Percentiles rank a stretch among this genome's conserved stretches.
Conservation (phyloP, 176 grass and related monocot species). For the Oryza meyeriana region DNA sequence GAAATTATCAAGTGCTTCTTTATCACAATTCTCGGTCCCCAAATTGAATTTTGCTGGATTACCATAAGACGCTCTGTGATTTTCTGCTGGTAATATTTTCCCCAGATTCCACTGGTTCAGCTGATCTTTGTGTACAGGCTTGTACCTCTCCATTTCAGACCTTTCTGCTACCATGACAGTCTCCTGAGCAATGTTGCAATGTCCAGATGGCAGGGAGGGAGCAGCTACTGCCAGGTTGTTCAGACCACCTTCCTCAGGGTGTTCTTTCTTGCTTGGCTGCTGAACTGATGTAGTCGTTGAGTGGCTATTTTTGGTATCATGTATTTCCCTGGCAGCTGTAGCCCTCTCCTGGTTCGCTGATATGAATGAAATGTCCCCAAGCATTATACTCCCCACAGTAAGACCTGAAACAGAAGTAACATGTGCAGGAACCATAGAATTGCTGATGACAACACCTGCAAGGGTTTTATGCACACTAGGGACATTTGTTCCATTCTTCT, state of each 20-base stretch:
- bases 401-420: conserved; percentile 32
- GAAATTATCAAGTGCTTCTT: conserved; percentile 22
- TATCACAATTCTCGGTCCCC: conserved; percentile 1
- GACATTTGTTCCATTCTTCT: conserved; percentile 31
- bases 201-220: conserved; percentile 27
- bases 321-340: conserved; percentile 33
- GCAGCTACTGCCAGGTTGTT: conserved; percentile 13
- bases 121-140: conserved; percentile 46
- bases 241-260: conserved; percentile 28
- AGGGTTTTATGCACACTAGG: conserved; percentile 17
- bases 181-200: conserved; percentile 18
- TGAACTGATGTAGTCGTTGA: conserved; percentile 46
- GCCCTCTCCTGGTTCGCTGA: conserved; percentile 14
- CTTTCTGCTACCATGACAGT: conserved; percentile 34
- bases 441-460: conserved; percentile 22
- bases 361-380: conserved; percentile 22
- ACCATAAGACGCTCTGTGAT: conserved; percentile 4
- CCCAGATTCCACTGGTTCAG: conserved; percentile 27
- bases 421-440: conserved; percentile 25
- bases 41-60: conserved; percentile 3
- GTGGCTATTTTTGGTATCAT: conserved; percentile 26
- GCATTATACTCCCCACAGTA: conserved; percentile 37
- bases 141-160: conserved; percentile 52
- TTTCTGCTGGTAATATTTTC: conserved; percentile 5
- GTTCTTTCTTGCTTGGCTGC: conserved; percentile 41